Evolutionary conservation across 495 filamentous ascomycete species (phyloP), one percentile per base, ranked within the genome.

Genomic region (Oleoguttula mirabilis): DNA sequence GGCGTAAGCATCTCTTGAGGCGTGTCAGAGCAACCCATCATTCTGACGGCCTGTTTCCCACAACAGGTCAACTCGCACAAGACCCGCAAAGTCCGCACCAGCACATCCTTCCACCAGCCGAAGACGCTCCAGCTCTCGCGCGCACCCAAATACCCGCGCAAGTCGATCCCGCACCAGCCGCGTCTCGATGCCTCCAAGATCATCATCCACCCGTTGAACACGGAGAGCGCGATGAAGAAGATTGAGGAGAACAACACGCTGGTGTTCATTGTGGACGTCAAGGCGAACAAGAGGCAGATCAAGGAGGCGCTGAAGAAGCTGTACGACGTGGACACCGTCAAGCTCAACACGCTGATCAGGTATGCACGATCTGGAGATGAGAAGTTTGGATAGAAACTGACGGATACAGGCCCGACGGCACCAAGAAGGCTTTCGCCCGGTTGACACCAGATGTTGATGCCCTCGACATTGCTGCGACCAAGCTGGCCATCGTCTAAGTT

Each of bases 211-310:
- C 76, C 76, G 36, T 73, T 98, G 48, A 99, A 99, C 76, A 95
- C 90, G 39, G 90, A 98, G 79, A 84, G 79, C 54, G 92, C 90
- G 59, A 94, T 99, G 85, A 99, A 99, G 85, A 95, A 94, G 82
- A 55, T 55, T 93, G 96, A 52, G 92, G 96, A 78, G 90, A 96
- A 82, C 84, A 96, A 77, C 94, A 99, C 77, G 94, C 90, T 56
- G 74, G 92, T 96, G 55, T 96, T 99, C 73, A 94, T 96, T 60
- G 87, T 94, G 59, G 84, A 99, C 55, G 76, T 86, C 64, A 94
- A 95, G 82, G 76, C 85, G 59, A 99, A 99, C 75, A 99, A 99
- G 84, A 79, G 87, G 60, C 90, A 99, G 78, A 99, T 99, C 71
- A 94, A 94, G 78, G 72, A 75, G 57, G 83, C 90, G 49, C 72